phyloP scores from a whole-genome alignment of 2,329 filamentous ascomycete species.

The Didymella sp. region DNA sequence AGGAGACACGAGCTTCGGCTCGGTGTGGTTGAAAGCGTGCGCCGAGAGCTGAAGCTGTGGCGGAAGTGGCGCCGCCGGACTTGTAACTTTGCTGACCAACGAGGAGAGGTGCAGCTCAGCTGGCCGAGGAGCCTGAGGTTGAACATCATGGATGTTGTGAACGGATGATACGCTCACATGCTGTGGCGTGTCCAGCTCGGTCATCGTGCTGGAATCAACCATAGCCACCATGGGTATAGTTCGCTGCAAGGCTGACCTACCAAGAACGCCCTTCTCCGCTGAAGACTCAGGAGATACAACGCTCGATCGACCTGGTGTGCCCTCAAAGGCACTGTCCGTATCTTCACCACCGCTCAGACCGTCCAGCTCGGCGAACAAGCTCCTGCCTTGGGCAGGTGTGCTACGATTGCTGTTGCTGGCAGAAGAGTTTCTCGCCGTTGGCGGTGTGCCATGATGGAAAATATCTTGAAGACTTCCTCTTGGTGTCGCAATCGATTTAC shows the following conservation, averaged over 20 bases:
- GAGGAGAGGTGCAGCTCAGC: slow-evolving; percentile 34
- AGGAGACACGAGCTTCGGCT: slow-evolving; percentile 24
- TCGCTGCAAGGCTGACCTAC: slow-evolving; percentile 34
- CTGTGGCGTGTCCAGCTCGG: slow-evolving; percentile 62
- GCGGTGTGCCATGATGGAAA: slow-evolving; percentile 66
- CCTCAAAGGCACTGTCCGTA: slow-evolving; percentile 46
- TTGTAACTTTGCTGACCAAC: slow-evolving; percentile 39
- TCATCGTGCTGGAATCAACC: slow-evolving; percentile 69
- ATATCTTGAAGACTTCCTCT: slow-evolving; percentile 63
- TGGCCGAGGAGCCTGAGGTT: slow-evolving; percentile 29
- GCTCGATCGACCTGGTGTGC: slow-evolving; percentile 46
- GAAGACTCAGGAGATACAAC: slow-evolving; percentile 43
- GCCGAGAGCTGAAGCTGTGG: slow-evolving; percentile 33
- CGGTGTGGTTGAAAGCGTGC: slow-evolving; percentile 32
- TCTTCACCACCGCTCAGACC: slow-evolving; percentile 78
- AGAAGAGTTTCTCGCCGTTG: slow-evolving; percentile 62
- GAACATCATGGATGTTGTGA: slow-evolving; percentile 36
- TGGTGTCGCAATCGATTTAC: slow-evolving; percentile 57
- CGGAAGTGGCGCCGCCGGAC: slow-evolving; percentile 25
- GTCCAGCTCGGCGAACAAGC: slow-evolving; percentile 87
- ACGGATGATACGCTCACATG: slow-evolving; percentile 38
- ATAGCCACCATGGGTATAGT: slow-evolving; percentile 51
- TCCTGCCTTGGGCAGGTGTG: slow-evolving; percentile 69
- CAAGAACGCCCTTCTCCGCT: slow-evolving; percentile 37
- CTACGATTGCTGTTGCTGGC: slow-evolving; percentile 54